These are phyloP conservation scores for Cyberlindnera sargentensis DNA, from an alignment of 805 yeast genomes.

Conservation along the genomic window DNA sequence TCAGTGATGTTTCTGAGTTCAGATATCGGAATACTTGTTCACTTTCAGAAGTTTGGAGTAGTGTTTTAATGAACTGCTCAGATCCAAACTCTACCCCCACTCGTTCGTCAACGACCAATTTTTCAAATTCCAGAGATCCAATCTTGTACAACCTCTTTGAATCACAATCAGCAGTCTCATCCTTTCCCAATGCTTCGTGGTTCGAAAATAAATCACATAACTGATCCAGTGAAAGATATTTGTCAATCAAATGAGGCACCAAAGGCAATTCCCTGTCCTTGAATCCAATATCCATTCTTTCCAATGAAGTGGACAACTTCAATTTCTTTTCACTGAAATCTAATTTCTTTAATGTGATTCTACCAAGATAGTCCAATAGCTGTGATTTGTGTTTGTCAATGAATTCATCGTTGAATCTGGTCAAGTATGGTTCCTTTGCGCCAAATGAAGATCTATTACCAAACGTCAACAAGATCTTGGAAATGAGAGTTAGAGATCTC, in stretches of 20 bases:
- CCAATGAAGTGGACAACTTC: constrained; percentile 48
- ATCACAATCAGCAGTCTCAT: constrained; percentile 14
- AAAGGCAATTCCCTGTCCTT: constrained; percentile 57
- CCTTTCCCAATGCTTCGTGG: constrained; percentile 10
- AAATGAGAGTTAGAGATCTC: constrained; percentile 71
- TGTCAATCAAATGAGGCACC: constrained; percentile 63
- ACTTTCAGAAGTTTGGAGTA: constrained; percentile 23
- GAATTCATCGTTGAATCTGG: constrained; percentile 56
- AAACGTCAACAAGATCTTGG: constrained; percentile 71
- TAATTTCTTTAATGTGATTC: constrained; percentile 60
- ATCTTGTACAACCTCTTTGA: constrained; percentile 17
- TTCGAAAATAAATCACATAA: constrained; percentile 40
- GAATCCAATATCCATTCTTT: constrained; percentile 47
- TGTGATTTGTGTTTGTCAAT: constrained; percentile 50
- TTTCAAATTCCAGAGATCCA: constrained; percentile 30
- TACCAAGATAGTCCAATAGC: constrained; percentile 61
- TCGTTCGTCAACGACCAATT: constrained; percentile 8
- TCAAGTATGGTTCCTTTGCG: constrained; percentile 77
- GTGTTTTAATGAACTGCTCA: constrained; percentile 48
- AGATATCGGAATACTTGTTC: constrained; percentile 18
- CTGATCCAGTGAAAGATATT: constrained; percentile 52
- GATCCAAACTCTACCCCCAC: constrained; percentile 46
- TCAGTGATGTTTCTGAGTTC: constrained; percentile 16
- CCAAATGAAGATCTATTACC: constrained; percentile 73
- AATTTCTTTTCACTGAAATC: constrained; percentile 56